Conservation (phyloP, 139 green algal species). For the Astrephomene gubernaculifera region DNA sequence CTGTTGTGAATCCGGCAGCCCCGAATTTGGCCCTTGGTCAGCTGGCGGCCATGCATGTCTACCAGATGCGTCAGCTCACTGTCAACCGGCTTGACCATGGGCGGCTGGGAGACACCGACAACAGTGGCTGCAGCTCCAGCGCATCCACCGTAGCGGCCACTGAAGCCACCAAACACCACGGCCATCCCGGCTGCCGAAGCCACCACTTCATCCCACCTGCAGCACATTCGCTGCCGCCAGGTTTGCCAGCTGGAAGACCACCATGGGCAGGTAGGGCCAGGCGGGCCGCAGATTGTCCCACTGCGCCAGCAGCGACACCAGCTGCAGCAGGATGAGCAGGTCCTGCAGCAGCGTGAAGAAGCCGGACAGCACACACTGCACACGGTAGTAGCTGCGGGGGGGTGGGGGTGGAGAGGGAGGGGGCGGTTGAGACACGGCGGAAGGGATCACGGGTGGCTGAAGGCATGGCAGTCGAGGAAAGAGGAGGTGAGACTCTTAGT, state of each 20-base stretch:
- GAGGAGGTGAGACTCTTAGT: background rate
- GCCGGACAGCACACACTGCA: background rate
- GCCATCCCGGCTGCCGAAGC: too few species aligned
- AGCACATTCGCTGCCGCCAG: constrained; percentile 4
- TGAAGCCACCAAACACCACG: too few species aligned
- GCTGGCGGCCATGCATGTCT: too few species aligned
- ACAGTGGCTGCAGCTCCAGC: too few species aligned
- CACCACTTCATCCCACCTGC: constrained; percentile 19
- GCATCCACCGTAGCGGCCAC: too few species aligned
- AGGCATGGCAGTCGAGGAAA: background rate
- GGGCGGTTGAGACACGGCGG: background rate
- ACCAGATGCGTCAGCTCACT: too few species aligned
- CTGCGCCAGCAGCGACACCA: constrained; percentile 26
- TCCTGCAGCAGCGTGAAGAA: constrained; percentile 44
- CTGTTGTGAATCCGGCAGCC: too few species aligned
- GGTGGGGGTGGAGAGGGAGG: background rate
- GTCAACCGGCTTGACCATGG: too few species aligned
- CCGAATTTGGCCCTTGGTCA: too few species aligned
- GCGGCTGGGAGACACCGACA: too few species aligned
- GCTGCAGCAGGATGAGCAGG: constrained; percentile 37
- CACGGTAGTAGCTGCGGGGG: constrained; percentile 27
- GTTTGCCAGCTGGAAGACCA: constrained; percentile 27
- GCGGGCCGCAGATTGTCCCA: constrained; percentile 9
- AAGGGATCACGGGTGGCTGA: background rate
- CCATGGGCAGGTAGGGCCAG: constrained; percentile 37